These are phyloP conservation scores for Bruguiera sexangula DNA, from an alignment of 345 rosid genomes.

Conservation along the genomic window DNA sequence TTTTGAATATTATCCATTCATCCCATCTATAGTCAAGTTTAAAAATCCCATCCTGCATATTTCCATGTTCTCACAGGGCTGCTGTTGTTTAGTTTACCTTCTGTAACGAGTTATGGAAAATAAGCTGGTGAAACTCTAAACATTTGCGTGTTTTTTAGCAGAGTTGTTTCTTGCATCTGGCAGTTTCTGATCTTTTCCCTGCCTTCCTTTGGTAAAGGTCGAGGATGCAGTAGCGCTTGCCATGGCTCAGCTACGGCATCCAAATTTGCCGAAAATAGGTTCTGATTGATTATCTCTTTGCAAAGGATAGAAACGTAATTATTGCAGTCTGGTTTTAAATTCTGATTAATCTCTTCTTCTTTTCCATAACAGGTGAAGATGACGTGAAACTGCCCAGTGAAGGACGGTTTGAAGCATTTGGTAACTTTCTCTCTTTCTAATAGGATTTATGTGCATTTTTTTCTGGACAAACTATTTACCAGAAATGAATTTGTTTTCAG, in stretches of 20 bases:
- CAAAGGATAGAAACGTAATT: too few relatives aligned
- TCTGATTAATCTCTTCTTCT: neutral
- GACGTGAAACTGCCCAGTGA: constrained; percentile 63
- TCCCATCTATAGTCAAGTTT: too few relatives aligned
- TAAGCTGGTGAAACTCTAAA: neutral
- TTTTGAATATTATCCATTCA: too few relatives aligned
- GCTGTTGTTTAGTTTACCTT: neutral
- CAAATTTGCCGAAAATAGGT: constrained; percentile 41
- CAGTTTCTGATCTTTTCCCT: constrained; percentile 1
- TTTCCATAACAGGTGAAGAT: constrained; percentile 29
- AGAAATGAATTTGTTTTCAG: constrained; percentile 34
- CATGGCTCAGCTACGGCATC: constrained; percentile 66
- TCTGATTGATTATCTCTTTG: neutral
- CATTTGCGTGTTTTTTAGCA: neutral
- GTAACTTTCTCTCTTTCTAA: constrained; percentile 20
- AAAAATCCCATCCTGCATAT: too few relatives aligned
- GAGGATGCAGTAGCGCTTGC: constrained; percentile 75
- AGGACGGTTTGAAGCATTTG: constrained; percentile 70
- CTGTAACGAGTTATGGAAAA: neutral
- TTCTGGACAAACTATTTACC: neutral
- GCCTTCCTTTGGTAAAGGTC: constrained; percentile 32
- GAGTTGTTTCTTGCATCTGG: constrained; percentile 5
- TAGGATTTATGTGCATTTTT: neutral
- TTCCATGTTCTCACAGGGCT: neutral
- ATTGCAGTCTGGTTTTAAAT: too few relatives aligned